phyloP scores from a whole-genome alignment of 768 basidiomycete species.

The Neoboletus subvelutipes region DNA sequence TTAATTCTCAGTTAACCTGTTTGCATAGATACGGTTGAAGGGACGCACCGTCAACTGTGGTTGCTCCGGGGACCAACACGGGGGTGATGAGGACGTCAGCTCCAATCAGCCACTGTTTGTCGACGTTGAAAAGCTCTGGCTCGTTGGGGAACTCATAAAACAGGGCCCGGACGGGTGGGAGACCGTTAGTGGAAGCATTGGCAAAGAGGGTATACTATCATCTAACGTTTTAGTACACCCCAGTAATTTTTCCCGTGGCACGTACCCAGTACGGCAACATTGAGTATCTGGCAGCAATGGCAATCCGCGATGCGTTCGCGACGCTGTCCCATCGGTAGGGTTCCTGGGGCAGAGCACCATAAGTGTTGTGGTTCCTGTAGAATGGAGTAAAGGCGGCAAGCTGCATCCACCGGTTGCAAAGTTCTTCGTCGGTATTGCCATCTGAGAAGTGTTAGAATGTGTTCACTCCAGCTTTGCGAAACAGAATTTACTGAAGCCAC shows the following conservation, averaged over 20 bases:
- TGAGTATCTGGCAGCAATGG: conserved; percentile 69
- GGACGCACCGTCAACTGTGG: conserved; percentile 59
- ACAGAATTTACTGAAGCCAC: conserved; percentile 30
- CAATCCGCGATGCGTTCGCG: conserved; percentile 67
- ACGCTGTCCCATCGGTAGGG: conserved; percentile 83
- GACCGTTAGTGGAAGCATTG: conserved; percentile 59
- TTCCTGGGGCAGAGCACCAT: conserved; percentile 70
- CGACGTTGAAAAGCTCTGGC: conserved; percentile 58
- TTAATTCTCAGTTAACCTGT: neutral
- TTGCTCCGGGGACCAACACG: conserved; percentile 65
- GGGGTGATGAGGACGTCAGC: conserved; percentile 72
- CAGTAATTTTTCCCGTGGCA: neutral
- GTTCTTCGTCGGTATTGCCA: conserved; percentile 74
- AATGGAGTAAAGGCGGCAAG: conserved; percentile 82
- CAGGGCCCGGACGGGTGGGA: conserved; percentile 71
- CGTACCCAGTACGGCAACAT: conserved; percentile 79
- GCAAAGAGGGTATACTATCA: conserved; percentile 70
- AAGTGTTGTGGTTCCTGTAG: conserved; percentile 75
- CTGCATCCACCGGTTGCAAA: conserved; percentile 86
- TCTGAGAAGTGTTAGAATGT: conserved; percentile 11
- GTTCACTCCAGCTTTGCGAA: neutral
- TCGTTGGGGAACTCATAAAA: conserved; percentile 80
- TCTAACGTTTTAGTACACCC: neutral
- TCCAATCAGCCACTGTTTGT: conserved; percentile 73
- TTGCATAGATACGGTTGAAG: neutral